phyloP scores from a whole-genome alignment of 192 early-diverging fungal species.

The Coemansia reversa region DNA sequence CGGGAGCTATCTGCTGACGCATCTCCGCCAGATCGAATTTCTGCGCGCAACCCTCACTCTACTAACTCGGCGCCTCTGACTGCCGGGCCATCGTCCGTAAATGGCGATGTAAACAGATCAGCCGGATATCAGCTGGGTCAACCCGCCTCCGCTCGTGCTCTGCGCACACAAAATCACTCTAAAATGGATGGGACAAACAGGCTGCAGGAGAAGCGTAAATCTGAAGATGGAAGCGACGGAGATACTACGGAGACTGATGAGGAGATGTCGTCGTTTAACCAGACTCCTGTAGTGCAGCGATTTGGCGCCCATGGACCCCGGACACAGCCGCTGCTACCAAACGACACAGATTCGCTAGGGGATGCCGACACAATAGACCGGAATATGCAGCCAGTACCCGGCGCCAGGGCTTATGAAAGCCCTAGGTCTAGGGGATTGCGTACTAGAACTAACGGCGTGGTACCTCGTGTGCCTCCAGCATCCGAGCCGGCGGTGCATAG shows the following conservation, averaged over 20 bases:
- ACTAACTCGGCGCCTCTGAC: background rate
- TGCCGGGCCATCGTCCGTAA: background rate
- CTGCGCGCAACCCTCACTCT: background rate
- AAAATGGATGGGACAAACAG: background rate
- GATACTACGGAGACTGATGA: slow-evolving; percentile 38
- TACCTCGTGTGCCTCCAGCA: slow-evolving; percentile 13
- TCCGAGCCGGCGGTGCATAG: slow-evolving; percentile 35
- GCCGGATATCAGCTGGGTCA: background rate
- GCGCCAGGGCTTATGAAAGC: background rate
- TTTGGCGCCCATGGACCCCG: background rate
- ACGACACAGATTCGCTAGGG: background rate
- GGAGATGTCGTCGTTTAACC: slow-evolving; percentile 9
- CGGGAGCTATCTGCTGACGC: slow-evolving; percentile 14
- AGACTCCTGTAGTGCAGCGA: slow-evolving; percentile 13
- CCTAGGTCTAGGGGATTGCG: background rate
- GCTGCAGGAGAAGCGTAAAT: background rate
- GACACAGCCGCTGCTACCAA: background rate
- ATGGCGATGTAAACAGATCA: background rate
- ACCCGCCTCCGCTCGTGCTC: background rate
- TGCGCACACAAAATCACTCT: background rate
- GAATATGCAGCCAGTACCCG: background rate
- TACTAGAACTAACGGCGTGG: background rate
- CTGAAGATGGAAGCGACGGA: slow-evolving; percentile 15
- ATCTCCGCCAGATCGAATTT: background rate
- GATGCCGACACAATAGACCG: background rate